These are phyloP conservation scores for Hanseniaspora singularis DNA, from an alignment of 805 yeast species.

Conservation along the genomic window DNA sequence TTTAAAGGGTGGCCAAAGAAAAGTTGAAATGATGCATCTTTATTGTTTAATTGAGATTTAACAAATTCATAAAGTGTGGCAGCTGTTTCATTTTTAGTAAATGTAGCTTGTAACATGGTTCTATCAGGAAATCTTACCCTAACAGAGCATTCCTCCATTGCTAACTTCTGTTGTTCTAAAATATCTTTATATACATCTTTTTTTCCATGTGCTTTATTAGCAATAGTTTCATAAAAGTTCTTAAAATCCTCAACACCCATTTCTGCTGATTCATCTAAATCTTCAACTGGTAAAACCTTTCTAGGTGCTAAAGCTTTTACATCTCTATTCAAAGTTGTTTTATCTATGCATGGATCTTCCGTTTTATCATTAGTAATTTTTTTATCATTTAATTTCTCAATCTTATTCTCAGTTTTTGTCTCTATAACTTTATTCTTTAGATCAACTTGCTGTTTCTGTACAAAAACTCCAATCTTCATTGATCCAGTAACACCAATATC, in stretches of 20 bases:
- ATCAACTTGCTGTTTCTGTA: not conserved
- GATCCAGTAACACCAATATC: constrained; percentile 5
- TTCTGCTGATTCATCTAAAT: constrained; percentile 34
- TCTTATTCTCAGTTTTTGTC: not conserved
- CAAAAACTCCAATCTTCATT: constrained; percentile 12
- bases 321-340: not conserved
- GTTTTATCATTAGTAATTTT: not conserved
- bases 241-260: constrained; percentile 43
- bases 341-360: not conserved
- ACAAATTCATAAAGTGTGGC: constrained; percentile 26
- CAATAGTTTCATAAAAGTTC: constrained; percentile 34
- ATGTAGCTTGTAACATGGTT: constrained; percentile 38
- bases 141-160: constrained; percentile 30
- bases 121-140: constrained; percentile 51
- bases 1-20: constrained; percentile 39
- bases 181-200: constrained; percentile 13
- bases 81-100: constrained; percentile 35
- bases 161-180: constrained; percentile 20
- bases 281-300: constrained; percentile 16
- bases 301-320: constrained; percentile 5
- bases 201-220: constrained; percentile 24
- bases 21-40: constrained; percentile 30
- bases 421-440: not conserved
- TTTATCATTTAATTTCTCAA: not conserved
- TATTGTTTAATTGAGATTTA: constrained; percentile 25